Percentiles rank a stretch among this genome's conserved stretches.
Conservation (phyloP, 2,329 filamentous ascomycete genomes). For the Ploettnerulaceae sp. region DNA sequence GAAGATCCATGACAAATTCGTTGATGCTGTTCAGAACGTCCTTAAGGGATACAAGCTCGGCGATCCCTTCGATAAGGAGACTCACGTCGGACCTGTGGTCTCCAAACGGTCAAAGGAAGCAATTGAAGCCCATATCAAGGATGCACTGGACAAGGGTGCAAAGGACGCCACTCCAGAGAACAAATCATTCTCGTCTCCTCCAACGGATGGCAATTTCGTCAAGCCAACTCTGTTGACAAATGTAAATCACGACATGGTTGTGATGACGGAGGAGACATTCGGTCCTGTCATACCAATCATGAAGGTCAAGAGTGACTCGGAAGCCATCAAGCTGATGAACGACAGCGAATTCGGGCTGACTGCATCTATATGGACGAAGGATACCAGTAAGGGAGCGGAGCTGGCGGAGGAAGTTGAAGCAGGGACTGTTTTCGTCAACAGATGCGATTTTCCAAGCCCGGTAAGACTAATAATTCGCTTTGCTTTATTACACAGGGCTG, state of each 20-base stretch:
- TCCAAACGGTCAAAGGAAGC: slow-evolving; percentile 72
- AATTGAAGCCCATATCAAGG: slow-evolving; percentile 74
- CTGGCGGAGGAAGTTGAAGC: slow-evolving; percentile 80
- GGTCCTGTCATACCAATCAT: slow-evolving; percentile 88
- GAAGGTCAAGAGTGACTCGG: slow-evolving; percentile 74
- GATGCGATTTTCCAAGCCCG: slow-evolving; percentile 86
- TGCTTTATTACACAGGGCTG: slow-evolving; percentile 21
- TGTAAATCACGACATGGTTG: slow-evolving; percentile 75
- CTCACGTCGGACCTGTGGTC: slow-evolving; percentile 83
- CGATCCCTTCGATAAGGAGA: slow-evolving; percentile 75
- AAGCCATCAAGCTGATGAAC: slow-evolving; percentile 85
- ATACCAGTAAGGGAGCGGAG: slow-evolving; percentile 67
- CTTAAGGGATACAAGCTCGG: slow-evolving; percentile 79
- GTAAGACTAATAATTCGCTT: slow-evolving; percentile 50
- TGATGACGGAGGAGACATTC: slow-evolving; percentile 95
- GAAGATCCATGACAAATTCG: slow-evolving; percentile 76
- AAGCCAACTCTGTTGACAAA: slow-evolving; percentile 76
- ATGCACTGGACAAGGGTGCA: slow-evolving; percentile 79
- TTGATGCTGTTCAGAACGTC: slow-evolving; percentile 73
- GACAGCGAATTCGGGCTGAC: slow-evolving; percentile 92
- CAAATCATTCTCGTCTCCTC: slow-evolving; percentile 65
- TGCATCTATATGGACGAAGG: slow-evolving; percentile 96
- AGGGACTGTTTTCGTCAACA: slow-evolving; percentile 93
- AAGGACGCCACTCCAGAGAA: slow-evolving; percentile 81
- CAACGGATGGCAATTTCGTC: slow-evolving; percentile 81